Base-by-base conservation (phyloP, 164 flowering plant species). In the Annona squamosa region DNA sequence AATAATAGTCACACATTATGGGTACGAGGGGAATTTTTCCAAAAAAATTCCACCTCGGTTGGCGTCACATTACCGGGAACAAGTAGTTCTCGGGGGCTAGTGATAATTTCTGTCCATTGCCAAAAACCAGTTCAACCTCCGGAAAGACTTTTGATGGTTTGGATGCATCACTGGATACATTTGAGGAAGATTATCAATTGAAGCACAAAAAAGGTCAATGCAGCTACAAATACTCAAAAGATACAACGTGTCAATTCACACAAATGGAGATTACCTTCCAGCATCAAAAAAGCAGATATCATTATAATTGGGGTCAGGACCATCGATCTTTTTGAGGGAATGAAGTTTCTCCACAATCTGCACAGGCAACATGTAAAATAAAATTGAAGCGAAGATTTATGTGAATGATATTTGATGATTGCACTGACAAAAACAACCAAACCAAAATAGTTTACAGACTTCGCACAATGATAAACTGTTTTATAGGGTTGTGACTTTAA, bases 281-380 rank as follows among this genome's bases (percentile, higher is more conserved):
- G 89, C 95, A 79, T 90, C 94, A 78, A 91, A 86, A 81, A 96
- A 93, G 78, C 98, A 96, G 75, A 93, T 91, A 79, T 96, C 99
- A 75, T 89, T 81, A 75, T 84, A 93, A 78, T 79, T 87, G 68
- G 98, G 98, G 72, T 96, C 98, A 70, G 99, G 97, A 73, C 99
- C 99, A 74, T 48, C 87, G 56, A 90, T 87, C 81, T 74, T 84
- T 78, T 87, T 84, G 42, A 96, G 83, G 70, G 86, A 76, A 48
- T 79, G 82, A 72, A 88, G 80, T 73, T 87, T 91, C 79, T 84
- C 81, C 80, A 82, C 77, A 42, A 94, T 77, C 99, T 94, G 89
- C 73, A 73, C 48, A 9, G 18, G 65, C 44, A 71, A 63, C 5
- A 42, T 41, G 69, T 63, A 52, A 52, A 52, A 9, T 52, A 52